These are phyloP conservation scores for Excoecaria agallocha DNA, from an alignment of 345 rosid genomes.

Conservation along the genomic window DNA sequence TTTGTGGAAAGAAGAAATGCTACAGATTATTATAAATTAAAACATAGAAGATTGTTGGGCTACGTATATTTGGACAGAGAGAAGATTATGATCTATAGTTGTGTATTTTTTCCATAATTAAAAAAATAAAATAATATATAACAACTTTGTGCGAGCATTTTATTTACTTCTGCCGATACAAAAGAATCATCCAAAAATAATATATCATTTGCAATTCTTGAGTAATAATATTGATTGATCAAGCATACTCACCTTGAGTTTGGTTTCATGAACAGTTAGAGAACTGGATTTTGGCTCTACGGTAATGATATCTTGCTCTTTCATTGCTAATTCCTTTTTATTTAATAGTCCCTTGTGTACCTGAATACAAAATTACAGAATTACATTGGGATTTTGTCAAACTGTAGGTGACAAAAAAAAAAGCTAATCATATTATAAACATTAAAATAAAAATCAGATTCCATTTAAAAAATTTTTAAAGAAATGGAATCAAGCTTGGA, in stretches of 20 bases:
- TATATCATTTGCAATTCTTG: not conserved
- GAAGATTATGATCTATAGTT: no score
- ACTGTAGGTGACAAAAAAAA: not conserved
- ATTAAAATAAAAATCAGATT: not conserved
- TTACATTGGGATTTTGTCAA: not conserved
- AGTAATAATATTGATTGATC: not conserved
- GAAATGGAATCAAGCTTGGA: no score
- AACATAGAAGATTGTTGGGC: no score
- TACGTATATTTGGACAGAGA: no score
- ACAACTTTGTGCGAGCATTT: not conserved
- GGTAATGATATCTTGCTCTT: slow-evolving; percentile 54
- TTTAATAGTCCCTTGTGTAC: slow-evolving; percentile 63
- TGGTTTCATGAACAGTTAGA: slow-evolving; percentile 54
- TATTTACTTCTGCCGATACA: not conserved
- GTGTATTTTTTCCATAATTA: no score
- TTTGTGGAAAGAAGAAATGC: no score
- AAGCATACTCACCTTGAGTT: slow-evolving; percentile 42
- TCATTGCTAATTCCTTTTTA: slow-evolving; percentile 48
- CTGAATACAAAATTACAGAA: slow-evolving; percentile 25
- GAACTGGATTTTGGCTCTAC: slow-evolving; percentile 39
- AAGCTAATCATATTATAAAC: not conserved
- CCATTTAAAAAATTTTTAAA: no score
- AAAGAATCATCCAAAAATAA: not conserved
- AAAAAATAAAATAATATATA: no score
- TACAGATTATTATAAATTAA: no score